These are phyloP conservation scores for Parascedosporium putredinis DNA, from an alignment of 2,329 filamentous ascomycete species.

Conservation along the genomic window DNA sequence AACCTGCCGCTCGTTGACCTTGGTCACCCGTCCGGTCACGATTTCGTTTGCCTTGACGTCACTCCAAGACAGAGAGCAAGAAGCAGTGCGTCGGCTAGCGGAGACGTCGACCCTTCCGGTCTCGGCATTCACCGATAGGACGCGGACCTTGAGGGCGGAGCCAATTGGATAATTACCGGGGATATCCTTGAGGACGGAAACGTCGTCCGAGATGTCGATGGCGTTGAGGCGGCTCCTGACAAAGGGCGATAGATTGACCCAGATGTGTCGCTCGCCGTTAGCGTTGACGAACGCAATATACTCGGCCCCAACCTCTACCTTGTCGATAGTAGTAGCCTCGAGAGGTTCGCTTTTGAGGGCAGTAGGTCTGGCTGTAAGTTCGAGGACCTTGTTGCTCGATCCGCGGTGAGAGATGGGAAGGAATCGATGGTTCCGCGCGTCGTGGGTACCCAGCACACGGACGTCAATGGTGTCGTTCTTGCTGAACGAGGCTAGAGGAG, in stretches of 20 bases:
- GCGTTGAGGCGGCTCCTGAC: slow-evolving; percentile 74
- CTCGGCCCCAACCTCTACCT: slow-evolving; percentile 60
- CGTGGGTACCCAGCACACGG: slow-evolving; percentile 76
- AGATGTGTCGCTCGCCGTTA: slow-evolving; percentile 64
- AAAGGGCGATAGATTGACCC: slow-evolving; percentile 84
- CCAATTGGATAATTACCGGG: slow-evolving; percentile 76
- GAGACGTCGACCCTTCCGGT: slow-evolving; percentile 75
- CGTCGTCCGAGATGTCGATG: slow-evolving; percentile 78
- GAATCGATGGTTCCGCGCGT: slow-evolving; percentile 83
- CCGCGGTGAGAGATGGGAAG: slow-evolving; percentile 82
- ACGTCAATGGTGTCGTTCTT: slow-evolving; percentile 62
- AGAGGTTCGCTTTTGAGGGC: slow-evolving; percentile 39
- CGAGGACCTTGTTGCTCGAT: slow-evolving; percentile 70
- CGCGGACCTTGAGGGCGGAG: slow-evolving; percentile 73
- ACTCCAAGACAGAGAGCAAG: slow-evolving; percentile 46
- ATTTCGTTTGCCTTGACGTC: slow-evolving; percentile 71
- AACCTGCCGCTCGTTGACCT: slow-evolving; percentile 72
- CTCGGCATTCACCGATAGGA: slow-evolving; percentile 61
- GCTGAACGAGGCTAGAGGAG: slow-evolving; percentile 66
- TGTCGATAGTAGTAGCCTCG: slow-evolving; percentile 55
- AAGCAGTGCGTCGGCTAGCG: slow-evolving; percentile 42
- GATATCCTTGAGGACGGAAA: slow-evolving; percentile 67
- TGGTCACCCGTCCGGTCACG: slow-evolving; percentile 73
- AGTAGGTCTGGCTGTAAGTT: slow-evolving; percentile 72
- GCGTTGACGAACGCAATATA: slow-evolving; percentile 90